A percentile compares a stretch with the other conserved stretches of the same genome.
Conservation (phyloP, 495 filamentous ascomycete species). For the Penicillium cataractarum region DNA sequence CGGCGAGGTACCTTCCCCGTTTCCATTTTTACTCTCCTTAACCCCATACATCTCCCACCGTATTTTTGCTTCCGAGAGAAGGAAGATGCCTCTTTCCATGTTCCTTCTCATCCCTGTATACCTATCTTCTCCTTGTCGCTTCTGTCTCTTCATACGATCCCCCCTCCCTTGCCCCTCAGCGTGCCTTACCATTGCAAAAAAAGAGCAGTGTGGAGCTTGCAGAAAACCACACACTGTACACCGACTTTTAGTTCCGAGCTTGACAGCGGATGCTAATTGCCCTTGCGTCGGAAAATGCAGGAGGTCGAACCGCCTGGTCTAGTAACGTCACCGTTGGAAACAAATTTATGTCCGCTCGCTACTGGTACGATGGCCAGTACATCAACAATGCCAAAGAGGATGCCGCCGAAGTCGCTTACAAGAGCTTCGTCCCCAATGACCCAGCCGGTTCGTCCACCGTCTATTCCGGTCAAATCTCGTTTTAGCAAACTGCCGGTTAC, state of each 20-base stretch:
- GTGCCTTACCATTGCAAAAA: constrained; percentile 32
- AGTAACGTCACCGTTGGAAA: constrained; percentile 66
- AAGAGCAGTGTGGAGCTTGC: constrained; percentile 33
- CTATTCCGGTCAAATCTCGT: constrained; percentile 33
- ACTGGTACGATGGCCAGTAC: constrained; percentile 89
- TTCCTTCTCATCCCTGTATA: not conserved
- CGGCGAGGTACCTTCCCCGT: constrained; percentile 66
- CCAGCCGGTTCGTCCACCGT: constrained; percentile 29
- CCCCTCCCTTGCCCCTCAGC: constrained; percentile 5
- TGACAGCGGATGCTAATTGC: constrained; percentile 34
- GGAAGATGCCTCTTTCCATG: constrained; percentile 4
- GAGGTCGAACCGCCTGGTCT: constrained; percentile 91
- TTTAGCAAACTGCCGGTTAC: constrained; percentile 23
- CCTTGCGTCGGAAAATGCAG: constrained; percentile 48
- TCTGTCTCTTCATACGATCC: constrained; percentile 11
- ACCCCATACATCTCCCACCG: constrained; percentile 7
- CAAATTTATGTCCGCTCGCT: constrained; percentile 66
- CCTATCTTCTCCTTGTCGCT: constrained; percentile 8
- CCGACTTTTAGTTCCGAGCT: constrained; percentile 43
- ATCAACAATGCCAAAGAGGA: constrained; percentile 89
- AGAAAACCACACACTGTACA: constrained; percentile 36
- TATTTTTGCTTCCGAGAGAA: not conserved
- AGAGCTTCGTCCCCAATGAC: constrained; percentile 36
- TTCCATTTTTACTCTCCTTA: constrained; percentile 6
- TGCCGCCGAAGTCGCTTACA: constrained; percentile 77